phyloP scores from a whole-genome alignment of 2,329 filamentous ascomycete genomes.

The Diaporthe humulicola region DNA sequence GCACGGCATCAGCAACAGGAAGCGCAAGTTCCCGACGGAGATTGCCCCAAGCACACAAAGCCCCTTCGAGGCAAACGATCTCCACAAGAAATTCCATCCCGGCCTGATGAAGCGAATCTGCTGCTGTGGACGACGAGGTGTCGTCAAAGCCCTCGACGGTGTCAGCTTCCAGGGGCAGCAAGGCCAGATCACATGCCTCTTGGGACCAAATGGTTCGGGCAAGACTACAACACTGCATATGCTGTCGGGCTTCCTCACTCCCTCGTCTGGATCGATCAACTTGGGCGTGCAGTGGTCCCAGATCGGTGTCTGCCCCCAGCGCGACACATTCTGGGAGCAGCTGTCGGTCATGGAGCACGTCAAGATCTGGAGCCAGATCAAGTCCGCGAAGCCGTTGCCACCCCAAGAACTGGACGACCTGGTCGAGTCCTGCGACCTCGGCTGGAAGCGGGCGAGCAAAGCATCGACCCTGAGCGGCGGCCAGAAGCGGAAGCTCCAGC shows the following conservation, averaged over 20 bases:
- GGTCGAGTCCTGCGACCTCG: conserved; percentile 1
- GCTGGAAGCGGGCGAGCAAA: neutral
- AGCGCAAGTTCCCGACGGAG: neutral
- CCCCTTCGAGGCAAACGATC: neutral
- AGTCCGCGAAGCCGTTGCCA: neutral
- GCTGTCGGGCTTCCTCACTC: neutral
- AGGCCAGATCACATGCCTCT: neutral
- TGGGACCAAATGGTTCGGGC: neutral
- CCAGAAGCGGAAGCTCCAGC: conserved; percentile 1
- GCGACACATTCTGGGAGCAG: conserved; percentile 7
- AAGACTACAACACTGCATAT: conserved; percentile 2
- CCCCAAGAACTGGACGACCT: neutral
- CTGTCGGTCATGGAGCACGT: conserved; percentile 2
- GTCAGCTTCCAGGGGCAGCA: neutral
- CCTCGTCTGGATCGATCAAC: neutral
- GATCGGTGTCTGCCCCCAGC: conserved; percentile 7
- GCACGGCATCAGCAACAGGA: conserved; percentile 6
- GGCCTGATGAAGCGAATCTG: neutral
- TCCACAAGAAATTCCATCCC: neutral
- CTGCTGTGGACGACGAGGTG: neutral
- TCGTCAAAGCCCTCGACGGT: neutral
- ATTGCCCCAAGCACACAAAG: neutral
- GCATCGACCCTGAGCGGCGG: neutral
- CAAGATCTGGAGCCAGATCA: conserved; percentile 11
- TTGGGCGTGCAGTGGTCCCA: neutral